A percentile compares a stretch with the other conserved stretches of the same genome.
Evolutionary conservation across 1,284 basidiomycete species (phyloP).

Genomic region (Schizophyllum amplum): DNA sequence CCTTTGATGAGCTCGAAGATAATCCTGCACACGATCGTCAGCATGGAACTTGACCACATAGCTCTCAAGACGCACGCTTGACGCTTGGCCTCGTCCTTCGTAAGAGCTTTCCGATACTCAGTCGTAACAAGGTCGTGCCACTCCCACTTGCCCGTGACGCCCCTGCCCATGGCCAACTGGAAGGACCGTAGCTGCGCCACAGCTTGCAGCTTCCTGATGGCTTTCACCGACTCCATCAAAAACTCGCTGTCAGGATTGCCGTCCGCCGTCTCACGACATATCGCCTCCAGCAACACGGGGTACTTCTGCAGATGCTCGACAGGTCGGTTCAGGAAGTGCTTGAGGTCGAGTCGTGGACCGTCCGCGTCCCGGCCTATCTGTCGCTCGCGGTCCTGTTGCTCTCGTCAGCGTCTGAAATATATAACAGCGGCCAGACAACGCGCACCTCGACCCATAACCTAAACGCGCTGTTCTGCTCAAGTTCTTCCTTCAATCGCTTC

Average conservation of each 20-base stretch:
- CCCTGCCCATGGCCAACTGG: conserved; percentile 79
- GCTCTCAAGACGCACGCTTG: conserved; percentile 65
- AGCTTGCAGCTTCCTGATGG: conserved; percentile 70
- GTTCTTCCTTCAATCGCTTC: conserved; percentile 78
- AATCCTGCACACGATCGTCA: conserved; percentile 38
- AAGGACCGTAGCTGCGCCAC: conserved; percentile 78
- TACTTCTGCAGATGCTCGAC: conserved; percentile 89
- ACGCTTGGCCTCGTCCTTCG: conserved; percentile 74
- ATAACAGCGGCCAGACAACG: conserved; percentile 1
- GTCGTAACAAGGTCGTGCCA: conserved; percentile 84
- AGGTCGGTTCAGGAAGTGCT: conserved; percentile 82
- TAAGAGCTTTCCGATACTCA: conserved; percentile 55
- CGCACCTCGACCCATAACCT: conserved; percentile 81
- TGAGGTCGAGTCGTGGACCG: conserved; percentile 75
- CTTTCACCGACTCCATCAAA: conserved; percentile 64
- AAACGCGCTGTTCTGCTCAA: conserved; percentile 77
- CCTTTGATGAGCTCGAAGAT: conserved; percentile 95
- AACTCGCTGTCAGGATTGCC: conserved; percentile 80
- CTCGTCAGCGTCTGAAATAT: conserved; percentile 1
- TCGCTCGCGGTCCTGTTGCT: conserved; percentile 39
- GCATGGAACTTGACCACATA: not conserved
- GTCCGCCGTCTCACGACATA: conserved; percentile 70
- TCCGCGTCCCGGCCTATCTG: conserved; percentile 51
- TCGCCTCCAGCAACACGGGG: conserved; percentile 80
- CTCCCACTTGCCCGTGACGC: conserved; percentile 66